phyloP scores from a whole-genome alignment of 805 yeast genomes.

The Blastobotrys peoriensis region DNA sequence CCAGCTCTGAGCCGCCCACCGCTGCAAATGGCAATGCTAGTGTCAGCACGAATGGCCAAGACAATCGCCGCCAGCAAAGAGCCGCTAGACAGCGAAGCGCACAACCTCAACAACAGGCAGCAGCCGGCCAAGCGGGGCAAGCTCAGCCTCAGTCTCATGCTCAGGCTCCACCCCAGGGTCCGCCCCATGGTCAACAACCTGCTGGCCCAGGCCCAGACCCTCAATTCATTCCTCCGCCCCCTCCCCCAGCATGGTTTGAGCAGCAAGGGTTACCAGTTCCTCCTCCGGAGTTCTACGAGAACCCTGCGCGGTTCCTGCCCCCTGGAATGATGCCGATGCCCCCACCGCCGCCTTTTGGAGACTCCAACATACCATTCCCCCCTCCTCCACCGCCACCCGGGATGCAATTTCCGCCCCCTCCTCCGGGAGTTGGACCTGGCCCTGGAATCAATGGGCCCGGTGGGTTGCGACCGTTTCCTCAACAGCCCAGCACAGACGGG shows the following conservation, averaged over 20 bases:
- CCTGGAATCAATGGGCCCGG: no score
- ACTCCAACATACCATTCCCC: slow-evolving; percentile 1
- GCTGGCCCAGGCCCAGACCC: slow-evolving; percentile 1
- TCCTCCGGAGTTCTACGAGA: slow-evolving; percentile 8
- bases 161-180: background rate
- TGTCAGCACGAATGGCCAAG: no score
- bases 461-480: no score
- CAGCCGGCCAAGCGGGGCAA: background rate
- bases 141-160: slow-evolving; percentile 4
- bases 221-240: slow-evolving; percentile 6
- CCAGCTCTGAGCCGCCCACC: background rate
- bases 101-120: background rate
- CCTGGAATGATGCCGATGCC: slow-evolving; percentile 6
- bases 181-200: background rate
- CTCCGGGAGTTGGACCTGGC: slow-evolving; percentile 4
- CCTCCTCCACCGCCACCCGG: slow-evolving; percentile 16
- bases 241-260: slow-evolving; percentile 19
- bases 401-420: slow-evolving; percentile 10
- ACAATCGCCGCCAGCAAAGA: background rate
- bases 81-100: no score
- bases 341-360: slow-evolving; percentile 9
- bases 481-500: no score
- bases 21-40: background rate
- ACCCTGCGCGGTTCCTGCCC: slow-evolving; percentile 1
- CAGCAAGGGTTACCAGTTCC: slow-evolving; percentile 11